These are phyloP conservation scores for Aaosphaeria pasadenensis DNA, from an alignment of 2,329 filamentous ascomycete species.

Conservation along the genomic window DNA sequence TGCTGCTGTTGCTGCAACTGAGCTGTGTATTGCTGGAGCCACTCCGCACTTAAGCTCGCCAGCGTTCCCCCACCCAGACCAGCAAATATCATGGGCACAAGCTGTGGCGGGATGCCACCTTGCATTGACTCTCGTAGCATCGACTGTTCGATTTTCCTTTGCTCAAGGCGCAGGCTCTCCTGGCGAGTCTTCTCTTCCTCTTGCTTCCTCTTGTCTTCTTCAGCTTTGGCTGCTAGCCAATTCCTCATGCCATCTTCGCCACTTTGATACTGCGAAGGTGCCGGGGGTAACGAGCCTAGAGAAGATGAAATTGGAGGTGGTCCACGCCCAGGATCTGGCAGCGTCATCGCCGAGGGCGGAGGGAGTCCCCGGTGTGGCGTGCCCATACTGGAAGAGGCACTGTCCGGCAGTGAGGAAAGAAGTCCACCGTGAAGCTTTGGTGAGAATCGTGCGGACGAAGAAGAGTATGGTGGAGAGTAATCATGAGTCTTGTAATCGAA, in stretches of 20 bases:
- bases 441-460: slow-evolving; percentile 37
- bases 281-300: slow-evolving; percentile 42
- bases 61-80: slow-evolving; percentile 50
- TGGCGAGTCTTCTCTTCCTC: slow-evolving; percentile 54
- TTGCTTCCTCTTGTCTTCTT: slow-evolving; percentile 53
- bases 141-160: slow-evolving; percentile 51
- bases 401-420: slow-evolving; percentile 41
- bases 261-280: slow-evolving; percentile 48
- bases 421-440: slow-evolving; percentile 40
- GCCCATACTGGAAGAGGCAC: slow-evolving; percentile 45
- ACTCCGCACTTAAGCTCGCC: slow-evolving; percentile 48
- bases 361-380: slow-evolving; percentile 53
- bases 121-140: slow-evolving; percentile 53
- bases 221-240: slow-evolving; percentile 50
- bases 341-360: slow-evolving; percentile 52
- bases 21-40: slow-evolving; percentile 49
- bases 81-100: slow-evolving; percentile 54
- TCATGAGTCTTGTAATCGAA: slow-evolving; percentile 50
- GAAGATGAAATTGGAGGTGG: slow-evolving; percentile 35
- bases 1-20: slow-evolving; percentile 46
- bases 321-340: slow-evolving; percentile 46
- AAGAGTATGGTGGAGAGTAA: slow-evolving; percentile 43
- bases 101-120: slow-evolving; percentile 50
- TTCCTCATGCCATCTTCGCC: slow-evolving; percentile 52
- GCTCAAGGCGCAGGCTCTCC: slow-evolving; percentile 48